Base-by-base conservation (phyloP, 2,329 filamentous ascomycete species). In the Cladophialophora yegresii region DNA sequence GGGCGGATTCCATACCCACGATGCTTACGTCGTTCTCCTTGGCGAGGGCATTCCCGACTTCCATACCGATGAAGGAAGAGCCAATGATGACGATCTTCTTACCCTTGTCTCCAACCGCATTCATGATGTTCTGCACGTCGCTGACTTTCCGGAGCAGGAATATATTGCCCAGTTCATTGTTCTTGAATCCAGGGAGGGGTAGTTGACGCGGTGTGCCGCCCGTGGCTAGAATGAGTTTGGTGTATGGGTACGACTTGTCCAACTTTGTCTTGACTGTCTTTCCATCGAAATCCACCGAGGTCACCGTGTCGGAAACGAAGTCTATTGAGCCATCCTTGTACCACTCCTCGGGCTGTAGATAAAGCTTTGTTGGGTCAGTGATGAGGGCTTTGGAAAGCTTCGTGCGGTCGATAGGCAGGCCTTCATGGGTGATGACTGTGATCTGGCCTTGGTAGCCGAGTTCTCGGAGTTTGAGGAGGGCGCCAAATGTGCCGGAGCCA, bases 61-160 rank as follows among this genome's bases (percentile, higher is more conserved):
- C 95, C 90, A 99, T 96, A 47, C 95, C 95, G 73, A 99, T 99
- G 77, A 99, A 99, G 0, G 92, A 96, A 64, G 90, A 93, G 47
- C 95, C 95, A 60, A 99, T 83, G 13, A 99, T 83, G 54, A 96
- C 92, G 70, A 99, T 87, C 77, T 96, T 97, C 83, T 96, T 97
- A 64, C 87, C 87, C 50, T 91, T 86, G 32, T 85, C 80, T 6
- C 92, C 92, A 54, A 96, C 90, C 6, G 92, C 91, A 1, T 81
- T 83, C 28, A 92, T 83, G 69, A 99, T 97, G 64, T 83, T 83
- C 75, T 93, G 86, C 0, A 88, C 86, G 73, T 98, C 88, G 49
- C 88, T 83, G n/a, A 96, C 82, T 10, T 82, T 88, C 60, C 95
- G 87, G 10, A 99, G 83, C 0, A 89, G 84, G 78, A 97, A 98